Evolutionary conservation across 2,329 filamentous ascomycete genomes (phyloP).

Genomic region (Orbilia blumenaviensis): DNA sequence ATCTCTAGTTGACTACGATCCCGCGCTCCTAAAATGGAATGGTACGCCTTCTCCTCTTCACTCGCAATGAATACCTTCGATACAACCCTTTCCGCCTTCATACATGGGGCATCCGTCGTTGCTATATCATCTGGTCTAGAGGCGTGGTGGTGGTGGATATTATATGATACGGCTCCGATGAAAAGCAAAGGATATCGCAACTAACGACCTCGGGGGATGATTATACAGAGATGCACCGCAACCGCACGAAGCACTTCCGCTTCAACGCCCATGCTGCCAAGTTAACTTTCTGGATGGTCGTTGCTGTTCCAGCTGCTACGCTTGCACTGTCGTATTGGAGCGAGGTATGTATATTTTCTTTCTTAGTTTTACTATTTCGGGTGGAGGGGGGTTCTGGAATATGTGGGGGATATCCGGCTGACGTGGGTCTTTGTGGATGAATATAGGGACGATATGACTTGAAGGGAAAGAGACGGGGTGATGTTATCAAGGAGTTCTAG

Average conservation of each 20-base stretch:
- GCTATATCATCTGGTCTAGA: too few species aligned
- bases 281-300: constrained; percentile 32
- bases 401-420: not conserved
- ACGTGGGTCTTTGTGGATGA: not conserved
- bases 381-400: not conserved
- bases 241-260: constrained; percentile 40
- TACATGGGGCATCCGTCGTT: too few species aligned
- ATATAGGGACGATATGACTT: constrained; percentile 28
- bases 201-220: not conserved
- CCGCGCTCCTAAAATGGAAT: constrained; percentile 45
- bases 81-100: not conserved
- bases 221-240: constrained; percentile 42
- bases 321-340: constrained; percentile 31
- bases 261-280: constrained; percentile 11
- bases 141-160: too few species aligned
- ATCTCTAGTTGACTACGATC: constrained; percentile 37
- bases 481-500: constrained; percentile 47
- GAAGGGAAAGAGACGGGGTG: constrained; percentile 39
- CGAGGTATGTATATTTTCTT: constrained; percentile 26
- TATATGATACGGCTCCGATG: too few species aligned
- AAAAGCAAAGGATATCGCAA: not conserved
- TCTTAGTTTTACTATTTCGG: too few species aligned
- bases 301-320: constrained; percentile 15
- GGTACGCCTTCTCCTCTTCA: constrained; percentile 19
- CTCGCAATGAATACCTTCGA: not conserved